A percentile compares a stretch with the other conserved stretches of the same genome.
These are phyloP conservation scores for Nannochloris sp. DNA, from an alignment of 139 green algal genomes.

Conservation along the genomic window DNA sequence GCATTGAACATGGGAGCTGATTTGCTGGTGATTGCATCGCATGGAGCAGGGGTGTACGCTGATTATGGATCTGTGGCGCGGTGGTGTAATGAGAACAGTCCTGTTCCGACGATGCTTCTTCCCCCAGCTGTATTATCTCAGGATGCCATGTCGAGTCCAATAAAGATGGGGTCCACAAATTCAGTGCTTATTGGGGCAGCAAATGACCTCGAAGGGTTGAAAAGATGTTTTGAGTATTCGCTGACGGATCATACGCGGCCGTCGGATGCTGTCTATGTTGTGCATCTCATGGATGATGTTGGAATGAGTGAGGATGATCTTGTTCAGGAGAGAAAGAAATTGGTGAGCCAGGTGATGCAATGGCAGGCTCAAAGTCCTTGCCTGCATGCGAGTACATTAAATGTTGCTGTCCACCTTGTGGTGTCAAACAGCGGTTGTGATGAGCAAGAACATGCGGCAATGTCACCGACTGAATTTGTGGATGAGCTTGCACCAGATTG, in stretches of 20 bases:
- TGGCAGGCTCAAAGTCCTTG: conserved; percentile 16
- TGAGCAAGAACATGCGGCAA: conserved; percentile 1
- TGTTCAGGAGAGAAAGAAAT: conserved; percentile 12
- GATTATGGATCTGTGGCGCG: conserved; percentile 31
- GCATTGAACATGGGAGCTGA: conserved; percentile 16
- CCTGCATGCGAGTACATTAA: conserved; percentile 7
- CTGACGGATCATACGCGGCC: conserved; percentile 9
- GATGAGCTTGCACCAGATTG: background rate
- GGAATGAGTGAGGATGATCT: conserved; percentile 6
- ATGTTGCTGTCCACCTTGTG: conserved; percentile 20
- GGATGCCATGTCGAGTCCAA: no score
- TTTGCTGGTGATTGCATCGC: conserved; percentile 23
- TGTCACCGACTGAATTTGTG: no score
- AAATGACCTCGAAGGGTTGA: conserved; percentile 15
- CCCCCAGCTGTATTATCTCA: conserved; percentile 11
- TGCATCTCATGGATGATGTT: conserved; percentile 10
- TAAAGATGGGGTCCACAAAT: background rate
- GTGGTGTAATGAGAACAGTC: conserved; percentile 25
- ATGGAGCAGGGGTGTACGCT: conserved; percentile 28
- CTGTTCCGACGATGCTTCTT: conserved; percentile 25
- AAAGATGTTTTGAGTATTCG: conserved; percentile 20
- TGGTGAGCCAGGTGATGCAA: conserved; percentile 10
- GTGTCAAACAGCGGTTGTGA: background rate
- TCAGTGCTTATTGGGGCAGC: conserved; percentile 14
- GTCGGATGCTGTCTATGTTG: conserved; percentile 12